These are phyloP conservation scores for Aplosporella prunicola DNA, from an alignment of 2,329 filamentous ascomycete genomes.

Conservation along the genomic window DNA sequence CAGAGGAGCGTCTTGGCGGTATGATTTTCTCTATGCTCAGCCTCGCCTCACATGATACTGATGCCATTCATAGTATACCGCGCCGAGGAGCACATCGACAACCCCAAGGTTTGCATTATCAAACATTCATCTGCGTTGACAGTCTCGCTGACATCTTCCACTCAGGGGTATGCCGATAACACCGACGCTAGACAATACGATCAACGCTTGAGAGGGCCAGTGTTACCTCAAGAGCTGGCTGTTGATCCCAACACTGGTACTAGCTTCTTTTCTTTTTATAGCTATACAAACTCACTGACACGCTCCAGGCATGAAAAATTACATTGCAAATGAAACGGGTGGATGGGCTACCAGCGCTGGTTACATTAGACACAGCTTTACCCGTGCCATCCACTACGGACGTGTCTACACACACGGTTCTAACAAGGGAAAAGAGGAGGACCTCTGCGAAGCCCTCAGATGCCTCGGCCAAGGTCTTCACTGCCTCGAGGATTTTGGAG, in stretches of 20 bases:
- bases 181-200: conserved; percentile 77
- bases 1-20: conserved; percentile 40
- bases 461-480: conserved; percentile 45
- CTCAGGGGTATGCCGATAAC: conserved; percentile 48
- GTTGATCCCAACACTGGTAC: conserved; percentile 35
- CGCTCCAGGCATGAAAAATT: conserved; percentile 85
- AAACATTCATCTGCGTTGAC: background rate
- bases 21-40: conserved; percentile 22
- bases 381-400: conserved; percentile 40
- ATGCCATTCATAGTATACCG: conserved; percentile 24
- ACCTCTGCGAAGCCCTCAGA: conserved; percentile 40
- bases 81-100: conserved; percentile 47
- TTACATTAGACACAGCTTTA: conserved; percentile 52
- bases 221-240: conserved; percentile 41
- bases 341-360: conserved; percentile 84
- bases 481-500: conserved; percentile 46
- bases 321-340: conserved; percentile 84
- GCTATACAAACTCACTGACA: no score
- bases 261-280: background rate
- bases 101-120: conserved; percentile 23
- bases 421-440: conserved; percentile 32
- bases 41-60: background rate
- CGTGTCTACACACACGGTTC: conserved; percentile 37
- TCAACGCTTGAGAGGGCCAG: conserved; percentile 67
- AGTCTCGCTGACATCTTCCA: conserved; percentile 3